Evolutionary conservation across 305 asterid species (phyloP), one percentile per base, ranked within the genome.

Genomic region (Fraxinus sp.): DNA sequence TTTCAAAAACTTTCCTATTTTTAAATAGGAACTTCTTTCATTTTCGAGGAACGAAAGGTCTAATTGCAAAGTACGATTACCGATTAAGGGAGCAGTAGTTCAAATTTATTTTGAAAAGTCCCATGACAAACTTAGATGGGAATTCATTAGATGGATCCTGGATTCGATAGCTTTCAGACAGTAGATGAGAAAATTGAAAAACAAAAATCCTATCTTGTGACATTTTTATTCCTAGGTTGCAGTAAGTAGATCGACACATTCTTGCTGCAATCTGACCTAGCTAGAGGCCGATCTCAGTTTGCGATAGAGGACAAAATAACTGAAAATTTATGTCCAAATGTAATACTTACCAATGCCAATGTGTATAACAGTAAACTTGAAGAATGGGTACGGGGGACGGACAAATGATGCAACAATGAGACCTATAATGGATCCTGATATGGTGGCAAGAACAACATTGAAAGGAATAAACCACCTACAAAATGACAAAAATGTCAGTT

Each of bases 391-490:
- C 18, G 99, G 99, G 18, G 99, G 98, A 7, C 84, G 95, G 82
- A 89, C 84, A 32, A 95, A 81, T 22, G 77, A 80, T 36, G 98
- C 98, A 87, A 97, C 97, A 79, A 91, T 57, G 36, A 92, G 86
- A 79, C 99, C 99, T 39, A 97, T 92, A 83, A 95, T 82, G 83
- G 99, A 97, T 82, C 99, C 99, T 10, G 95, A 84, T 85, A 95
- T 89, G 81, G 97, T 87, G 73, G 96, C 89, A 36, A 97, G 89
- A 87, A 95, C 86, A 83, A 97, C 91, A 81, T 97, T 97, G 87
- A 95, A 81, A 86, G 99, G 99, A 85, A 97, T 95, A 88, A 97
- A 97, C 99, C 99, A 97, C 99, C 99, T 94, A 92, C 76, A 83
- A 86, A 79, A 87, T 7, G 62, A 80, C 8, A 70, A 78, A 77